Percentiles rank a stretch among this genome's conserved stretches.
Conservation (phyloP, 78 protist species). For the Chrysochromulina tobinii region DNA sequence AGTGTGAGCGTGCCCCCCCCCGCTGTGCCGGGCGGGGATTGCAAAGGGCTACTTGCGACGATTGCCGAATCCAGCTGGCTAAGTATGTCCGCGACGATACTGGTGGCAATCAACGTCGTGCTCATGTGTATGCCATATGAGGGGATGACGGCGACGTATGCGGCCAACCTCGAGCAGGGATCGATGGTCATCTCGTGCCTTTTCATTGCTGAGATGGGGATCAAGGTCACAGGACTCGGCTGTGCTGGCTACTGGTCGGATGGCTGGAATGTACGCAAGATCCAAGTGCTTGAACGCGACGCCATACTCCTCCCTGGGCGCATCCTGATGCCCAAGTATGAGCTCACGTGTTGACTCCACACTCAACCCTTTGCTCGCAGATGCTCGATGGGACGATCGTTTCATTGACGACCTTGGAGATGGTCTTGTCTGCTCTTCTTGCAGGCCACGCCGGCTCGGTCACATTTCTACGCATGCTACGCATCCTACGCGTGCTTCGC, state of each 20-base stretch:
- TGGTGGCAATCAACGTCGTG: neutral
- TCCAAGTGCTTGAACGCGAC: too few species aligned
- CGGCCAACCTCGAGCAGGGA: neutral
- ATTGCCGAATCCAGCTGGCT: too few species aligned
- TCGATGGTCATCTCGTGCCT: neutral
- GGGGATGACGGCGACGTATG: neutral
- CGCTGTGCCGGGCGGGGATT: too few species aligned
- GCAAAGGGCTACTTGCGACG: too few species aligned
- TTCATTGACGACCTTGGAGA: neutral
- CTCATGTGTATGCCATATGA: neutral
- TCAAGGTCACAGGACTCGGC: slow-evolving; percentile 28
- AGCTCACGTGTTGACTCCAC: too few species aligned
- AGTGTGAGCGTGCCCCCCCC: too few species aligned
- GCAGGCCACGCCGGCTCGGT: neutral
- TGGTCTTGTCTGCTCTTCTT: neutral
- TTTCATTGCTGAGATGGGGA: slow-evolving; percentile 17
- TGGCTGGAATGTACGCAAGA: neutral
- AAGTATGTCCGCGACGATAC: neutral
- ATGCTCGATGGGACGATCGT: slow-evolving; percentile 27
- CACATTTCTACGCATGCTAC: neutral
- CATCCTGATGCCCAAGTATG: too few species aligned
- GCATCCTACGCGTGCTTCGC: slow-evolving; percentile 27
- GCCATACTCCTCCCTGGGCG: too few species aligned
- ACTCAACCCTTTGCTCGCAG: too few species aligned
- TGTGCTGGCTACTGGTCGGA: neutral